Percentiles rank a stretch among this genome's conserved stretches.
Evolutionary conservation across 345 rosid species (phyloP).

Genomic region (Gossypium rotundifolium): DNA sequence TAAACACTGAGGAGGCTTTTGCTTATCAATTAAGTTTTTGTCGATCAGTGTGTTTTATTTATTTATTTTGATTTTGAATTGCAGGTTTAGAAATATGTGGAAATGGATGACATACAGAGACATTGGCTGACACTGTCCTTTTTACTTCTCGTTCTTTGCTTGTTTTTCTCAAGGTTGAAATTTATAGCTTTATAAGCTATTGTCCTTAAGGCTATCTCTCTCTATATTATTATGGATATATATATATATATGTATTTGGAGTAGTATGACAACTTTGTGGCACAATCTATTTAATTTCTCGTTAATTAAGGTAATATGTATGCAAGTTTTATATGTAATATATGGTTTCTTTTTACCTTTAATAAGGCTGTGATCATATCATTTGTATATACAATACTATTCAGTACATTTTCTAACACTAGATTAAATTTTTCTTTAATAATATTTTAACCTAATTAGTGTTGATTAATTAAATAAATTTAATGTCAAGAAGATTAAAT

Average conservation of each 20-base stretch:
- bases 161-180: conserved; percentile 3
- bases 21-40: neutral
- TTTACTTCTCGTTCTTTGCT: neutral
- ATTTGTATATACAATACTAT: too few relatives aligned
- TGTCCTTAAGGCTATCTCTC: neutral
- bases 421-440: too few relatives aligned
- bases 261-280: neutral
- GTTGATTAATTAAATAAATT: too few relatives aligned
- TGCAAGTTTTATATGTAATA: neutral
- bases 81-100: neutral
- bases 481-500: too few relatives aligned
- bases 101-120: conserved; percentile 1
- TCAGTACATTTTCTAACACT: too few relatives aligned
- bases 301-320: neutral
- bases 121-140: neutral
- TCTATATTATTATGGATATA: neutral
- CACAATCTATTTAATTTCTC: neutral
- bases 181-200: neutral
- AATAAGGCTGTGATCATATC: too few relatives aligned
- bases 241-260: neutral
- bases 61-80: neutral
- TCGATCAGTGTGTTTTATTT: neutral
- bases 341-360: too few relatives aligned
- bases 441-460: too few relatives aligned
- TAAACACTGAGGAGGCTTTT: neutral